A percentile compares a stretch with the other conserved stretches of the same genome.
phyloP scores from a whole-genome alignment of 2,329 filamentous ascomycete genomes.

The Sclerotinia borealis region DNA sequence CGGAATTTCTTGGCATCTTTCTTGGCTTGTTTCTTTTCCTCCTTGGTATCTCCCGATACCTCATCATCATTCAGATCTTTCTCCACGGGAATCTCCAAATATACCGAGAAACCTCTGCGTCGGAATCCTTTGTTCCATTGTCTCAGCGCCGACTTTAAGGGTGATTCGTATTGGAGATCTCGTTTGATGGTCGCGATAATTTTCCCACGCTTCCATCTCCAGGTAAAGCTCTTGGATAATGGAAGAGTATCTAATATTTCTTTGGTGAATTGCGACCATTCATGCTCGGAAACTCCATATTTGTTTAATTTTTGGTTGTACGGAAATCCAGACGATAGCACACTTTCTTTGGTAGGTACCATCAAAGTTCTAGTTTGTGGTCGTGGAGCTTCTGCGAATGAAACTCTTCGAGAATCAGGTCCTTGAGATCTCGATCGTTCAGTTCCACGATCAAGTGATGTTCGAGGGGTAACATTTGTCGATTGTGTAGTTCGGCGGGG shows the following conservation, averaged over 20 bases:
- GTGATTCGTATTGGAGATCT: conserved; percentile 20
- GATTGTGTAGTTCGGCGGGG: background rate
- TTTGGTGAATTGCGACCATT: conserved; percentile 26
- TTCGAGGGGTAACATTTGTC: conserved; percentile 9
- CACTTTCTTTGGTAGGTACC: conserved; percentile 21
- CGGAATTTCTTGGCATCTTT: conserved; percentile 16
- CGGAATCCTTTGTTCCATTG: conserved; percentile 24
- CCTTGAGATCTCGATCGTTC: conserved; percentile 11
- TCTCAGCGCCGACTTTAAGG: conserved; percentile 17
- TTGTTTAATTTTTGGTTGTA: conserved; percentile 19
- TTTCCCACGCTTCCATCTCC: conserved; percentile 3
- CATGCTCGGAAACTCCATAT: conserved; percentile 18
- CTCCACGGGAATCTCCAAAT: conserved; percentile 22
- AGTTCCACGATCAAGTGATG: conserved; percentile 2
- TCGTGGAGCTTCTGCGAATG: conserved; percentile 7
- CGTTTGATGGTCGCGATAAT: conserved; percentile 12
- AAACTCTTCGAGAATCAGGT: conserved; percentile 9
- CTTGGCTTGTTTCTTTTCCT: conserved; percentile 13
- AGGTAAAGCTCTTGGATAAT: background rate
- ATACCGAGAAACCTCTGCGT: conserved; percentile 22
- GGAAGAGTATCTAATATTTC: conserved; percentile 20
- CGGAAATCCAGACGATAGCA: conserved; percentile 26
- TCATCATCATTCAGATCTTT: conserved; percentile 4
- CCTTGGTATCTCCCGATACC: background rate
- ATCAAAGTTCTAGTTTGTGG: background rate